These are phyloP conservation scores for Protomyces lactucae-debilis DNA, from an alignment of 1,139 yeast genomes.

Conservation along the genomic window DNA sequence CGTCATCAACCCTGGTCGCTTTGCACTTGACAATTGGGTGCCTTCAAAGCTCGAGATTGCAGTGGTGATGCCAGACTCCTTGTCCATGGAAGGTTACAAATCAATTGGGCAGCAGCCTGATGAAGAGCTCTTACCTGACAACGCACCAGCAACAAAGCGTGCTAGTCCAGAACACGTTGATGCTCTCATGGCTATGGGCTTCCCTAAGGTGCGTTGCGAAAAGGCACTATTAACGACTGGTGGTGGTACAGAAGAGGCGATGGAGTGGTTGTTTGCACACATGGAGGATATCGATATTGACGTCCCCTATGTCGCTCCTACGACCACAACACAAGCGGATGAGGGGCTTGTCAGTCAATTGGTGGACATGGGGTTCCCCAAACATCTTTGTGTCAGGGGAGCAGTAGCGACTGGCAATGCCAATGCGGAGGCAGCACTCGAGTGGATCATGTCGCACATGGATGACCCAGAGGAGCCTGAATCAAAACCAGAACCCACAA, in stretches of 20 bases:
- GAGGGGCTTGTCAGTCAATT: constrained; percentile 45
- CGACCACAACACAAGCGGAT: constrained; percentile 36
- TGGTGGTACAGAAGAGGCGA: constrained; percentile 63
- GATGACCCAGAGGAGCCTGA: constrained; percentile 48
- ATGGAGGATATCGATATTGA: constrained; percentile 81
- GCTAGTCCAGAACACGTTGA: constrained; percentile 56
- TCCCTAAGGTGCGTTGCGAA: constrained; percentile 59
- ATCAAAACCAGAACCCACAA: constrained; percentile 4
- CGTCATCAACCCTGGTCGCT: constrained; percentile 70
- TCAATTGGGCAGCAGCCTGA: constrained; percentile 42
- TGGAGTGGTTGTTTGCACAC: constrained; percentile 86
- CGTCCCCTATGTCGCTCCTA: constrained; percentile 47
- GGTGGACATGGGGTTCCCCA: constrained; percentile 71
- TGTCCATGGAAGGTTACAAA: constrained; percentile 43
- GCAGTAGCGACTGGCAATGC: constrained; percentile 46
- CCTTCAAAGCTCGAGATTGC: constrained; percentile 80
- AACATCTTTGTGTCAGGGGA: constrained; percentile 63
- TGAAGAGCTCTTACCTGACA: constrained; percentile 45
- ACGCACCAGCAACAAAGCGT: constrained; percentile 40
- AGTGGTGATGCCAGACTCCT: constrained; percentile 51
- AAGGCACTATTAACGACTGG: constrained; percentile 71
- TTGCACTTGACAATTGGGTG: constrained; percentile 81
- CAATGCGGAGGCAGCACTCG: constrained; percentile 72
- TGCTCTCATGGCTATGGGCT: constrained; percentile 77
- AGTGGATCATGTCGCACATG: constrained; percentile 79